Evolutionary conservation across 2,329 filamentous ascomycete species (phyloP), one percentile per base, ranked within the genome.

Genomic region (Zymoseptoria brevis): DNA sequence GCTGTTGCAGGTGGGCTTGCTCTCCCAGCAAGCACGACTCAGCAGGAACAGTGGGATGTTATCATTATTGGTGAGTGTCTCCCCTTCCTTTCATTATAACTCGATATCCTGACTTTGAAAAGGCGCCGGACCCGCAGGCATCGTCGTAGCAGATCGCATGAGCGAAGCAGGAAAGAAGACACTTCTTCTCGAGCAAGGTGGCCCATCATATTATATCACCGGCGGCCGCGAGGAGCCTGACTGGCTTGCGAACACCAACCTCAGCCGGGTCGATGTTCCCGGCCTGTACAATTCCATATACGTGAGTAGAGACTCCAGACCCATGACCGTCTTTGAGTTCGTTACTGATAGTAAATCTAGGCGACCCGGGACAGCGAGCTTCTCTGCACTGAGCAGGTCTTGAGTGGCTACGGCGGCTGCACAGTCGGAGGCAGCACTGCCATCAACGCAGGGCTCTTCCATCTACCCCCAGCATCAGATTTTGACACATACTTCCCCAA

Each of bases 381-480:
- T 21, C 66, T 75, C 1, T 82, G 80, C 62, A 61, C 74, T 1
- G 73, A 74, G 7, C 66, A 74, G 3, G 69, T 78, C 13, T 74
- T 75, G 62, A 74, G 74, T 41, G 58, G 56, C 11, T 66, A 64
- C 52, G 60, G 77, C 22, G 81, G 76, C 26, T 83, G 81, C 30
- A 81, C 77, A 2, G 73, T 86, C 49, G 64, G 83, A 56, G 83
- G 83, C 4, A 85, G 81, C 70, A 80, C 82, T 1, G 79, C 81
- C 8, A 85, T 88, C 72, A 85, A 86, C 52, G 84, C 83, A 7
- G 72, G 85, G 50, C 81, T 87, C 53, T 77, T 80, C 21, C 75
- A 85, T 29, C 80, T 83, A 60, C 84, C 85, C 0, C 75, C 83
- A 58, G 76, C 81, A 49, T 80, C 78, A 22, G 85, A 88, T 70